These are phyloP conservation scores for Fusarium sp. DNA, from an alignment of 2,329 filamentous ascomycete genomes.

Conservation along the genomic window DNA sequence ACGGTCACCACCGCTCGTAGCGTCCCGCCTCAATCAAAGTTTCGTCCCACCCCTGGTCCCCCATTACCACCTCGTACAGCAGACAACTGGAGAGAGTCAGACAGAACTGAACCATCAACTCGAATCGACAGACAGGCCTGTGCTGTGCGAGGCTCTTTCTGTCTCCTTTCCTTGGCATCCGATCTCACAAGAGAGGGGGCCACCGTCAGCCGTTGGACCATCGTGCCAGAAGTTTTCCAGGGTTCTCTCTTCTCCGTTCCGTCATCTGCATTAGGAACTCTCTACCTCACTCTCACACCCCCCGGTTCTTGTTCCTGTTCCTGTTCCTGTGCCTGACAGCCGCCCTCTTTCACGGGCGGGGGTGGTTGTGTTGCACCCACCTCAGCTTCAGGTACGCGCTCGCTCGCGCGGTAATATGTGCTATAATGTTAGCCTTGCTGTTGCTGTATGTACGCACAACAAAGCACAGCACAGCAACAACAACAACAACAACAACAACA, in stretches of 20 bases:
- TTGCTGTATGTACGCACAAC: neutral
- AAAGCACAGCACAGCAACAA: neutral
- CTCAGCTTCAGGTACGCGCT: constrained; percentile 44
- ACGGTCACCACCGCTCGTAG: constrained; percentile 43
- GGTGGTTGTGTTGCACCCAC: constrained; percentile 43
- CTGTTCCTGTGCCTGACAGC: constrained; percentile 22
- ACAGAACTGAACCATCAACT: constrained; percentile 7
- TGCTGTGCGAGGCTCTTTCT: constrained; percentile 30
- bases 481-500: neutral
- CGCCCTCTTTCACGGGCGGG: constrained; percentile 26
- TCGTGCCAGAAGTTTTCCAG: neutral
- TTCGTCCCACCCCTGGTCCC: constrained; percentile 16
- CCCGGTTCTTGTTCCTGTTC: neutral
- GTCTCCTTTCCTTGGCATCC: constrained; percentile 43
- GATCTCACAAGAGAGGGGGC: constrained; percentile 32
- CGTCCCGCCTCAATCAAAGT: constrained; percentile 39
- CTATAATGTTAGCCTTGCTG: neutral
- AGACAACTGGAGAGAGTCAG: neutral
- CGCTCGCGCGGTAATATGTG: constrained; percentile 22
- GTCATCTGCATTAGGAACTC: neutral
- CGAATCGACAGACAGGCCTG: constrained; percentile 5
- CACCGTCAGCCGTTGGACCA: constrained; percentile 15
- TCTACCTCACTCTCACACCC: neutral
- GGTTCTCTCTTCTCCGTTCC: neutral
- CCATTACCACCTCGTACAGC: constrained; percentile 9